Evolutionary conservation across 305 asterid species (phyloP).

Genomic region (Withania somnifera): DNA sequence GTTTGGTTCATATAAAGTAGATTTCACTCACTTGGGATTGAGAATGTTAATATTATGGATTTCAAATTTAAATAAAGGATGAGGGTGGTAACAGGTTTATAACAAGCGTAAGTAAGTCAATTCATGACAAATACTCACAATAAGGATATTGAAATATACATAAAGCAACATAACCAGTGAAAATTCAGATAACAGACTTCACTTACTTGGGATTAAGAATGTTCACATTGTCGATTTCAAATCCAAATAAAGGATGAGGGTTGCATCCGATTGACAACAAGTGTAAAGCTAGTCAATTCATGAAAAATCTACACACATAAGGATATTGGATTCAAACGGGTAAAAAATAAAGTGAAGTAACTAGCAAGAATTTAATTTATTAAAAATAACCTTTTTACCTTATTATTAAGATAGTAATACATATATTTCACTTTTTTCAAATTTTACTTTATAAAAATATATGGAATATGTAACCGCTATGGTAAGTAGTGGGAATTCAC

Average conservation of each 20-base stretch:
- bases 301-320: not conserved
- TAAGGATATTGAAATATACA: not conserved
- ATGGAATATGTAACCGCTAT: too few species aligned
- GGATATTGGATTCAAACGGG: not conserved
- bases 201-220: not conserved
- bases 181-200: too few species aligned
- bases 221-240: not conserved
- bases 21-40: not conserved
- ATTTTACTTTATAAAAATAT: too few species aligned
- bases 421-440: too few species aligned
- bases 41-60: not conserved
- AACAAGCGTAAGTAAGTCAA: not conserved
- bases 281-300: not conserved
- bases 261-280: not conserved
- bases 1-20: too few species aligned
- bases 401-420: too few species aligned
- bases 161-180: too few species aligned
- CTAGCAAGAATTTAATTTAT: too few species aligned
- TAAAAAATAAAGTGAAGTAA: not conserved
- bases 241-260: not conserved
- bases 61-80: not conserved
- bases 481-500: too few species aligned
- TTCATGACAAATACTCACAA: not conserved
- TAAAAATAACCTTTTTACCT: too few species aligned
- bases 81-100: not conserved